phyloP scores from a whole-genome alignment of 805 yeast species.

The Lachancea fermentati region DNA sequence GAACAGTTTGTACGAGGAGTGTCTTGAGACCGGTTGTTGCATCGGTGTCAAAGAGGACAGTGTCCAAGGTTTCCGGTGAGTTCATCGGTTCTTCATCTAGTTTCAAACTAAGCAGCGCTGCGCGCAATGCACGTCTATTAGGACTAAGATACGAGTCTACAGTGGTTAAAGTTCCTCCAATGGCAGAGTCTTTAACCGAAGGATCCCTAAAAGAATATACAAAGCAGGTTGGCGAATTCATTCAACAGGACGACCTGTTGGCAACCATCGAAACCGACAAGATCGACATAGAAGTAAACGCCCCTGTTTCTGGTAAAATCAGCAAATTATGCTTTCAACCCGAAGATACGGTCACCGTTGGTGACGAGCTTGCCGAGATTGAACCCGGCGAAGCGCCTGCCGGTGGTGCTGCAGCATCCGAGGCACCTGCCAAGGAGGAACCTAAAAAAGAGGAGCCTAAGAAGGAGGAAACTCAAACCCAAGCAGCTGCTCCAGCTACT shows the following conservation, averaged over 20 bases:
- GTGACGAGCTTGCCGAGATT: conserved; percentile 83
- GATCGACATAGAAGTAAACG: conserved; percentile 93
- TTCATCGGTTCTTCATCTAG: neutral
- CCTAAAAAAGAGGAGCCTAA: conserved; percentile 23
- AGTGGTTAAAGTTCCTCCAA: conserved; percentile 86
- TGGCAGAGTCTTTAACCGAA: conserved; percentile 98
- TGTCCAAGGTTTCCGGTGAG: neutral
- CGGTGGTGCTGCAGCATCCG: conserved; percentile 42
- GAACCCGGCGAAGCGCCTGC: conserved; percentile 73
- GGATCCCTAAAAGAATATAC: conserved; percentile 76
- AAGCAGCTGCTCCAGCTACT: conserved; percentile 31
- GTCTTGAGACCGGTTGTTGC: neutral
- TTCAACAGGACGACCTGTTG: conserved; percentile 78
- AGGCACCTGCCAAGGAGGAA: conserved; percentile 25
- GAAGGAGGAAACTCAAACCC: conserved; percentile 35
- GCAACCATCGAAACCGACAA: conserved; percentile 98
- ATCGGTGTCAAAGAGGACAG: neutral
- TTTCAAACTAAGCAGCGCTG: conserved; percentile 7
- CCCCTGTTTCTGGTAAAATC: conserved; percentile 88
- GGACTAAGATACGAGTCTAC: conserved; percentile 29
- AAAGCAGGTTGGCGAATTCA: conserved; percentile 82
- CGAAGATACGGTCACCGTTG: conserved; percentile 93
- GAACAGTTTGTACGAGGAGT: neutral
- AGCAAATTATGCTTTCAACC: conserved; percentile 75
- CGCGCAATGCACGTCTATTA: conserved; percentile 22